A percentile compares a stretch with the other conserved stretches of the same genome.
Evolutionary conservation across 2,329 filamentous ascomycete species (phyloP).

Genomic region (Parastagonospora nodorum): DNA sequence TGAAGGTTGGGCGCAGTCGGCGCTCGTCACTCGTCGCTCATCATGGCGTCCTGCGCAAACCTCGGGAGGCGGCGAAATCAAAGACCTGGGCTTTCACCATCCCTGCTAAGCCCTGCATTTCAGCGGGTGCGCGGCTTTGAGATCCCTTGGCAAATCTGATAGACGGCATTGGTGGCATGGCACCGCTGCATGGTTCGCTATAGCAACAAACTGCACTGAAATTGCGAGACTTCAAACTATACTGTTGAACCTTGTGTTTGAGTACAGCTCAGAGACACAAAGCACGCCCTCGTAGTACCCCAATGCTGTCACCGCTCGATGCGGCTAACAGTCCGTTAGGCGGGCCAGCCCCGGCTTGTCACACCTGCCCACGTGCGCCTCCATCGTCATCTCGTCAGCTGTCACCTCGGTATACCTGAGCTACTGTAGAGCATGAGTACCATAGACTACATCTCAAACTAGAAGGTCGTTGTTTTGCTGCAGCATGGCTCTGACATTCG

Average conservation of each 20-base stretch:
- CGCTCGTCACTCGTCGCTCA: slow-evolving; percentile 4
- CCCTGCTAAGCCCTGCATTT: slow-evolving; percentile 2
- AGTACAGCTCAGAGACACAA: too few relatives aligned
- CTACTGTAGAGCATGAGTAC: too few relatives aligned
- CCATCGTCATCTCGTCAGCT: neutral
- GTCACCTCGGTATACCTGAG: neutral
- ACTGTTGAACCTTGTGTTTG: too few relatives aligned
- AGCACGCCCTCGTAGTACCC: too few relatives aligned
- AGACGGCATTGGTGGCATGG: too few relatives aligned
- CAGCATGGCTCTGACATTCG: too few relatives aligned
- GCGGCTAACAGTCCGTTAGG: neutral
- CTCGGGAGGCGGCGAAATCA: slow-evolving; percentile 2
- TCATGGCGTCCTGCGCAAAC: neutral
- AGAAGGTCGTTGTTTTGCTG: too few relatives aligned
- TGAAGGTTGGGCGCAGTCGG: neutral
- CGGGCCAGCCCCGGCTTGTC: neutral
- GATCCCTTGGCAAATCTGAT: neutral
- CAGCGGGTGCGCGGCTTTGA: neutral
- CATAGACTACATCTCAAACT: neutral
- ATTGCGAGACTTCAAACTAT: too few relatives aligned
- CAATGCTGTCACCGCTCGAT: neutral
- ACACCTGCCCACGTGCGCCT: slow-evolving; percentile 3
- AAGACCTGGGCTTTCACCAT: neutral
- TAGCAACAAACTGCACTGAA: too few relatives aligned
- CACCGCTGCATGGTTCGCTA: too few relatives aligned